Evolutionary conservation across 345 rosid genomes (phyloP).

Genomic region (Salix caprea): DNA sequence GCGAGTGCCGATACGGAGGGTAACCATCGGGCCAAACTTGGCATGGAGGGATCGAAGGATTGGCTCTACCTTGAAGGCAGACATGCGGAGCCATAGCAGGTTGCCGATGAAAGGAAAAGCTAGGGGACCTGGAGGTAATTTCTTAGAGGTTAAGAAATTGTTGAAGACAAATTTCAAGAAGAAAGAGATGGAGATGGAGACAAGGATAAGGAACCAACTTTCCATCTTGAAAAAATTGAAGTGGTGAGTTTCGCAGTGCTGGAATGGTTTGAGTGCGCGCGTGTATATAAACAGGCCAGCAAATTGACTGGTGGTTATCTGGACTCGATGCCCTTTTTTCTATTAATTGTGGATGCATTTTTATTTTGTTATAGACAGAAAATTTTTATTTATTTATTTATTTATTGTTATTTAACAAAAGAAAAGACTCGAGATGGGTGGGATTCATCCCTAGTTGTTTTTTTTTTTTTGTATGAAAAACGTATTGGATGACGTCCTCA

Average conservation of each 20-base stretch:
- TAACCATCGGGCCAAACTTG: not conserved
- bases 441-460: too few relatives aligned
- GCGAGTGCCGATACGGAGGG: not conserved
- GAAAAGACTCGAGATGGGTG: too few relatives aligned
- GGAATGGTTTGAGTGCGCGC: not conserved
- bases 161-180: not conserved
- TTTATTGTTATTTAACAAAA: too few relatives aligned
- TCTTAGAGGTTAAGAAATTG: not conserved
- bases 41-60: not conserved
- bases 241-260: not conserved
- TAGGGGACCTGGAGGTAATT: not conserved
- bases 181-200: not conserved
- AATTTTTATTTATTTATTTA: too few relatives aligned
- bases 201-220: not conserved
- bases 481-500: too few relatives aligned
- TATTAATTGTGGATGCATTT: too few relatives aligned
- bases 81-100: not conserved
- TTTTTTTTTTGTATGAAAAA: too few relatives aligned
- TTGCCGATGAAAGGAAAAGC: not conserved
- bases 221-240: not conserved
- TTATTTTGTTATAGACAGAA: too few relatives aligned
- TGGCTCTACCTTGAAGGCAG: not conserved
- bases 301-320: too few relatives aligned
- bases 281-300: not conserved
- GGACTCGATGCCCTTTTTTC: too few relatives aligned